Evolutionary conservation across 139 green algal genomes (phyloP).

Genomic region (Gonium pectorale): DNA sequence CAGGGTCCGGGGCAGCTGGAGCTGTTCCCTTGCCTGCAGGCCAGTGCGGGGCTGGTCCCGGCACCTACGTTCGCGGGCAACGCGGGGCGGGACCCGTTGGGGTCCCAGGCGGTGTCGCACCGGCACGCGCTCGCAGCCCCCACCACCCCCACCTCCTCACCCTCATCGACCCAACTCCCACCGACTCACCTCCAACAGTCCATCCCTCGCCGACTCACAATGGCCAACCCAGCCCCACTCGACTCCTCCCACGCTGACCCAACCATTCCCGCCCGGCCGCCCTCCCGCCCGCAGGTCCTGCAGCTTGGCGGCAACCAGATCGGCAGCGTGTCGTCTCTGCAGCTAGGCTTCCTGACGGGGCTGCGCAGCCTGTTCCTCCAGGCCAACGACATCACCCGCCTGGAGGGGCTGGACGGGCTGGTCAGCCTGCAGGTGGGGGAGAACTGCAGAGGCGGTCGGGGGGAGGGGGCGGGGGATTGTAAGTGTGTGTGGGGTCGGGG

Average conservation of each 20-base stretch:
- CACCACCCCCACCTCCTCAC: too few species aligned
- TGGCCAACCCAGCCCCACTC: too few species aligned
- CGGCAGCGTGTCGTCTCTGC: constrained; percentile 55
- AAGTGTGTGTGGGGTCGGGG: neutral
- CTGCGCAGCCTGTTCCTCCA: constrained; percentile 71
- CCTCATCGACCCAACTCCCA: too few species aligned
- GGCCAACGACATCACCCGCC: constrained; percentile 75
- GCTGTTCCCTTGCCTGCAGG: constrained; percentile 43
- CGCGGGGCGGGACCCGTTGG: neutral
- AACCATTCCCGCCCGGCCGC: neutral
- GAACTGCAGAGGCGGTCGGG: neutral
- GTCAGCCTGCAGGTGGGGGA: constrained; percentile 58
- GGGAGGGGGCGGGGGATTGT: neutral
- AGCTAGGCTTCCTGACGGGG: constrained; percentile 53
- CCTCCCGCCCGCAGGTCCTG: constrained; percentile 55
- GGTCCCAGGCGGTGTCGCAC: too few species aligned
- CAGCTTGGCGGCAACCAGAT: constrained; percentile 69
- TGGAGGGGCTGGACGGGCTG: constrained; percentile 75
- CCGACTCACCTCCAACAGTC: too few species aligned
- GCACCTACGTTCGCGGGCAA: neutral
- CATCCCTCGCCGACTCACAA: too few species aligned
- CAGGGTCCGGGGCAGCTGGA: constrained; percentile 7
- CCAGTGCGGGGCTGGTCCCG: neutral
- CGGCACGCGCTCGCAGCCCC: too few species aligned
- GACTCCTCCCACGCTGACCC: too few species aligned